A percentile compares a stretch with the other conserved stretches of the same genome.
phyloP scores from a whole-genome alignment of 1,284 basidiomycete species.

The Ustilago xerochloae region DNA sequence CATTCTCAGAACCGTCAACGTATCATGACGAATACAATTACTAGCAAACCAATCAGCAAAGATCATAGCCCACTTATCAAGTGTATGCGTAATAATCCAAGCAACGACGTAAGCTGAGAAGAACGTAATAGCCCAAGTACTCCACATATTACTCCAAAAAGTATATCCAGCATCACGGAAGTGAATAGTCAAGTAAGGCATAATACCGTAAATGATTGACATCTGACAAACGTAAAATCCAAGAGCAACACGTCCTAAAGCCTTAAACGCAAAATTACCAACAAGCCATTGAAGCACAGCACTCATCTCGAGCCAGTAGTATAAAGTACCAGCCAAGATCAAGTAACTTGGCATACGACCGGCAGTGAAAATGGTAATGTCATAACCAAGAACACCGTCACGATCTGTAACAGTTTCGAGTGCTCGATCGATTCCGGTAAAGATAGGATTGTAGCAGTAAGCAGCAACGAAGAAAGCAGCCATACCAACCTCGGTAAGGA shows the following conservation, averaged over 20 bases:
- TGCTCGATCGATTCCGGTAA: conserved; percentile 61
- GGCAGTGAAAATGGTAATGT: conserved; percentile 36
- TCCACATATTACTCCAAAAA: conserved; percentile 69
- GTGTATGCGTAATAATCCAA: conserved; percentile 53
- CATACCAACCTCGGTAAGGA: conserved; percentile 64
- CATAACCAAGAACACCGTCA: conserved; percentile 67
- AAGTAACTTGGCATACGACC: conserved; percentile 46
- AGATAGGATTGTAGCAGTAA: conserved; percentile 67
- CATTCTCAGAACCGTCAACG: conserved; percentile 9
- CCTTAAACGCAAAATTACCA: conserved; percentile 68
- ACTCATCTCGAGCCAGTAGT: conserved; percentile 69
- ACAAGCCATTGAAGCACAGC: conserved; percentile 70
- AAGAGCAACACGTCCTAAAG: conserved; percentile 69
- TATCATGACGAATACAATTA: conserved; percentile 37
- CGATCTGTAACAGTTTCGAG: conserved; percentile 65
- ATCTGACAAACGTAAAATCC: conserved; percentile 70
- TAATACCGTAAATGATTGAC: conserved; percentile 69
- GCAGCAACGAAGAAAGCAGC: conserved; percentile 66
- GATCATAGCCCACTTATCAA: conserved; percentile 39
- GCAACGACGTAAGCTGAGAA: conserved; percentile 68
- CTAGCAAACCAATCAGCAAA: conserved; percentile 31
- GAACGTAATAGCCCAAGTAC: conserved; percentile 68
- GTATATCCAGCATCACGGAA: conserved; percentile 62
- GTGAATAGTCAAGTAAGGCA: conserved; percentile 68
- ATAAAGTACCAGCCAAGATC: conserved; percentile 53